Base-by-base conservation (phyloP, 2,329 filamentous ascomycete species). In the Sclerotinia borealis region DNA sequence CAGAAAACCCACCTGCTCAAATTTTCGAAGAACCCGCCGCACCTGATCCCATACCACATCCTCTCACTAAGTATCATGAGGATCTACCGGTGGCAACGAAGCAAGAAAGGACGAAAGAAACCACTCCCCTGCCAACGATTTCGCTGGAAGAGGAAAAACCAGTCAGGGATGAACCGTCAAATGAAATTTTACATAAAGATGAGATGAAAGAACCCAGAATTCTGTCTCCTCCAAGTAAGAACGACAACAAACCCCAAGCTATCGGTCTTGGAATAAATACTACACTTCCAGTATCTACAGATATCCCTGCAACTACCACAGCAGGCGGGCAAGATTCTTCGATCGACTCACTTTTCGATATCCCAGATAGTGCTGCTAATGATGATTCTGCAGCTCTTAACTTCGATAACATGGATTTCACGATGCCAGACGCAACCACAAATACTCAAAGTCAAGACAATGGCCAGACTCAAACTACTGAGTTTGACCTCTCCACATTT, bases 401-500 rank as follows among this genome's bases (percentile, higher is more conserved):
- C 49, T 71, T 74, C 19, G 71, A 70, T 27, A 64, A 63, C 47
- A 70, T 72, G 63, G 70, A 74, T 50, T 74, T 72, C 59, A 66
- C 66, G 27, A 64, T 67, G 3, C 59, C 67, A 17, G 66, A 67
- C 15, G 41, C 66, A 15, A 63, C 59, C 31, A 59, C 61, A 17
- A 61, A 66, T 39, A 65, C 64, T 11, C 66, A 70, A 55, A 64
- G 36, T 22, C 56, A 67, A 15, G 65, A 67, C 25, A 61, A 66
- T 45, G 64, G 67, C 15, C 69, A 72, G 45, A 63, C 66, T 49
- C 67, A 72, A 47, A 68, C 62, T 56, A 67, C 65, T 15, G 69
- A 72, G 11, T 72, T 74, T 50, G 72, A 74, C 63, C 64, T 74
- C 5, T 71, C 69, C 3, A 71, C 66, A 11, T 74, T 74, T 65